Evolutionary conservation across 106 monocot species (phyloP), one percentile per base, ranked within the genome.

Genomic region (Apostasia ramifera): DNA sequence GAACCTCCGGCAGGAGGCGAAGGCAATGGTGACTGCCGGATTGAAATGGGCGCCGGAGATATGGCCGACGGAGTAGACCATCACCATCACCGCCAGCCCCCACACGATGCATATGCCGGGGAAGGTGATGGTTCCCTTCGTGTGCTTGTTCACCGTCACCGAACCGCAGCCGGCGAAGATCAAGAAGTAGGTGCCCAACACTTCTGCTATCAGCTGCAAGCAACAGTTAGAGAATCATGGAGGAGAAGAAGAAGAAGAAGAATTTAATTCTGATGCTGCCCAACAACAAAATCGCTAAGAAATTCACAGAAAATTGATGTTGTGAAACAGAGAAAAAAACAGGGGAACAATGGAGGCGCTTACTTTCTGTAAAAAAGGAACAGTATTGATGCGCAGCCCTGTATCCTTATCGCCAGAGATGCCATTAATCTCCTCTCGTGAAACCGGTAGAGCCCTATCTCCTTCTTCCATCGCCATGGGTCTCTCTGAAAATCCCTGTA

Each of bases 41-140:
- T 94, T 94, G 77, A 94, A 88, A 57, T 94, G 94, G 14, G 91
- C 94, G 38, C 91, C 88, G 52, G 94, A 94, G 66, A 94, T 88
- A 77, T 94, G 94, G 11, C 94, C 94, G 15, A 91, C 66, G 26
- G 94, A 71, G 75, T 94, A 94, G 8, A 91, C 83, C 94, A 94
- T 88, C 47, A 85, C 94, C 83, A 87, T 88, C 6, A 94, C 88
- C 12, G 72, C 91, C 10, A 94, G 70, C 1, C 94, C 91, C 85
- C 94, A 91, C 39, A 88, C 94, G 44, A 85, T 68, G 66, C 81
- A 66, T 57, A 91, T 73, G 8, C 94, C 94, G 2, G 91, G 94
- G 62, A 88, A 83, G 2, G 94, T 91, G 3, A 94, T 66, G 37
- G 47, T 68, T n/a, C 85, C 84, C 10, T 74, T 58, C 15, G 62